Base-by-base conservation (phyloP, 2,329 filamentous ascomycete genomes). In the Hawksworthiomyces lignivorus region DNA sequence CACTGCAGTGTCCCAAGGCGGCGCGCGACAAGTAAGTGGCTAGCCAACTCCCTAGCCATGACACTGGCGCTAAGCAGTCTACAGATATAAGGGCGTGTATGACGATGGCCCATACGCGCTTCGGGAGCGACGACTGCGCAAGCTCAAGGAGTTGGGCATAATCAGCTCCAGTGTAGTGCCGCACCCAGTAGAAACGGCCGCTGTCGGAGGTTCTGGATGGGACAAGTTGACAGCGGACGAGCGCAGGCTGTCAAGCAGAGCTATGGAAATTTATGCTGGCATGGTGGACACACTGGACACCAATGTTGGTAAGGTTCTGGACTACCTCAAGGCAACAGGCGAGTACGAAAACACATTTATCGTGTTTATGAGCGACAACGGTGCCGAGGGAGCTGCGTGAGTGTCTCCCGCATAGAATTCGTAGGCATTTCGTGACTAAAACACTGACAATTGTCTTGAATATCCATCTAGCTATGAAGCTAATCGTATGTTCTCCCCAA, bases 231-330 rank as follows among this genome's bases (percentile, higher is more conserved):
- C 60, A 3, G 57, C 64, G 2, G 66, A 72, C 28, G 68, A 72
- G 46, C 60, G 61, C 43, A 61, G 60, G 3, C 68, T 67, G 46
- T 74, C 72, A 5, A 67, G 57, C 52, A 67, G 61, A 24, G 69
- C 73, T 0, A 80, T 80, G 75, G 76, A 80, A 51, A 69, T 73
- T 3, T 82, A 73, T 45, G 77, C 78, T 0, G 78, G 65, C 9
- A 82, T 82, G 74, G 75, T 81, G 4, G 75, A 81, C 45, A 66
- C 64, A 39, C 78, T 80, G 39, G 78, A 82, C 49, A 55, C 56
- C 43, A 76, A 78, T 45, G 69, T 82, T 15, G 77, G 76, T 27
- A 73, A 72, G 43, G 70, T 81, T 3, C 60, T 78, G 21, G 61
- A 74, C 29, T 73, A 79, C 50, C 65, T 80, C 5, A 62, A 72